Evolutionary conservation across 2,329 filamentous ascomycete species (phyloP), one percentile per base, ranked within the genome.

Genomic region (Hypoxylon sp.): DNA sequence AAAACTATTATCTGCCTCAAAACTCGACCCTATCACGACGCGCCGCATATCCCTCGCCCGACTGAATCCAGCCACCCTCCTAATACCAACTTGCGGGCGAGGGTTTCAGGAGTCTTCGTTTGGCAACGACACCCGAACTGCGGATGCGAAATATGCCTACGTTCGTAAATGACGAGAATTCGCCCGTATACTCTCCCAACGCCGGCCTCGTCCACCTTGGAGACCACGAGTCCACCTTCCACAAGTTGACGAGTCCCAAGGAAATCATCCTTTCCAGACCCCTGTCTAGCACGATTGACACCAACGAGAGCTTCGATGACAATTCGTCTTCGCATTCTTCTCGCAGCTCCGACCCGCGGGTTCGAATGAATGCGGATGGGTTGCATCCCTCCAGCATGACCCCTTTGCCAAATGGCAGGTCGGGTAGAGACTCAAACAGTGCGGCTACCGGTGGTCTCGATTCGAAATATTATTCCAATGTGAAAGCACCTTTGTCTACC

Each of bases 331-430:
- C 81, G 15, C 80, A 82, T 74, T 82, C 81, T 65, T 85, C 84
- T 62, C 80, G 82, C 72, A 78, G 78, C 62, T 86, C 82, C 68
- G 84, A 82, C 71, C 74, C 76, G 47, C 76, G 75, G 64, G 77
- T 76, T 68, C 80, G 77, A 69, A 74, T 79, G 75, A 79, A 81
- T 78, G 82, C 79, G 62, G 72, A 76, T 69, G 68, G 64, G 48
- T 75, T 72, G 78, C 80, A 76, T 39, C 77, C 79, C 5, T 84
- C 86, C 72, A 89, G 84, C 77, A 85, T 89, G 79, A 85, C 81
- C 76, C 83, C 86, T 37, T 73, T 87, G 73, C 82, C 84, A 69
- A 88, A 89, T 74, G 86, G 84, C 68, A 82, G 80, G 70, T 79
- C 81, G 59, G 73, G 74, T 64, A 75, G 76, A 58, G 74, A 72